These are phyloP conservation scores for Letharia lupina DNA, from an alignment of 495 filamentous ascomycete species.

Conservation along the genomic window DNA sequence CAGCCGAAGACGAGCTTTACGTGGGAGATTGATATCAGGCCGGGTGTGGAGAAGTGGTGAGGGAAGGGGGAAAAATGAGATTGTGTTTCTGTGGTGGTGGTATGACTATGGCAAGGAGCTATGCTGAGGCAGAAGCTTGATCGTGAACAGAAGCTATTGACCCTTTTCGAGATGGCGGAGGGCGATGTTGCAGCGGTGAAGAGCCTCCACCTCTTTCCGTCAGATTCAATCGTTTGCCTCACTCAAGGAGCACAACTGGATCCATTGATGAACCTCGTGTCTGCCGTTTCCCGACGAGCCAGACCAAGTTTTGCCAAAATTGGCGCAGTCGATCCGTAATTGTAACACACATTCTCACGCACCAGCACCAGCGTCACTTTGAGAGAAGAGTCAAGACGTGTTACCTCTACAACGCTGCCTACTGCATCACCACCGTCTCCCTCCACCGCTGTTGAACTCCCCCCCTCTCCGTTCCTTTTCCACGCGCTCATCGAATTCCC, in stretches of 20 bases:
- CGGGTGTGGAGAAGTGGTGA: slow-evolving; percentile 69
- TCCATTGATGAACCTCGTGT: background rate
- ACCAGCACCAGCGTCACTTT: background rate
- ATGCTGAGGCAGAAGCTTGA: background rate
- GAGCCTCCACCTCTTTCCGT: background rate
- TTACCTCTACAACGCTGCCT: background rate
- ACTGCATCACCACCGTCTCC: slow-evolving; percentile 3
- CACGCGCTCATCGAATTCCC: slow-evolving; percentile 44
- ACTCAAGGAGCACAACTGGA: background rate
- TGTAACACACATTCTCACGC: background rate
- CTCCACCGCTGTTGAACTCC: slow-evolving; percentile 9
- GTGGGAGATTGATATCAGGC: slow-evolving; percentile 75
- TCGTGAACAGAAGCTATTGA: background rate
- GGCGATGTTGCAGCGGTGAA: too few species aligned
- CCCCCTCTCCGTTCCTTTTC: slow-evolving; percentile 39
- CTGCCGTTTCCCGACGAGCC: background rate
- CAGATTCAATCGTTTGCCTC: background rate
- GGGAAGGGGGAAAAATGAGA: background rate
- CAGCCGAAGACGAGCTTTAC: slow-evolving; percentile 76
- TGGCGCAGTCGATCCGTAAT: background rate
- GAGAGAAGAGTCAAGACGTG: background rate
- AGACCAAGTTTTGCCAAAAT: background rate
- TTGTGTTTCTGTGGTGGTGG: background rate
- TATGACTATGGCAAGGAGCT: background rate
- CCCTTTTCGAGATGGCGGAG: background rate